Evolutionary conservation across 768 basidiomycete species (phyloP), one percentile per base, ranked within the genome.

Genomic region (Naganishia onofrii): DNA sequence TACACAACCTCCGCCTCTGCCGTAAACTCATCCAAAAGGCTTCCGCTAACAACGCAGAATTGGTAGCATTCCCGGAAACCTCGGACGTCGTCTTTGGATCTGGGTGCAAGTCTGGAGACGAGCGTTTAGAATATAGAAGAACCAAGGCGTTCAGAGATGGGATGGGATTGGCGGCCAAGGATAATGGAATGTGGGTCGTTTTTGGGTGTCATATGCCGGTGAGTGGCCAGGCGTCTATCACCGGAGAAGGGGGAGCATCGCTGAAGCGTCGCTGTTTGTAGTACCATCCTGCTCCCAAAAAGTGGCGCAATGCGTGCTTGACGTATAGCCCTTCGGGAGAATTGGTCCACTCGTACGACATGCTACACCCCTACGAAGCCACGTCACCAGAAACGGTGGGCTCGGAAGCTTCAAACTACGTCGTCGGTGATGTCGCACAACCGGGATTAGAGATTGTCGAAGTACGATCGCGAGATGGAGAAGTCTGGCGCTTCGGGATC

Each of bases 1-100:
- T 48, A 31, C 3, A 29, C 31, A 69, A 63, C 51, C 58, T 63
- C 44, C 9, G 6, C 3, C 26, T 58, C 0, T 69, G 68, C 38
- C 28, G 36, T 3, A 28, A 28, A 19, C 52, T 69, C 56, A 34
- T 51, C 19, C 38, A 36, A 23, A 9, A 52, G 21, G 57, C 68
- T 0, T 57, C 68, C 7, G 15, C 10, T 32, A 21, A 52, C 2
- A 46, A 57, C 19, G 68, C 48, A 15, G 68, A 69, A 51, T n/a
- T 69, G 23, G 48, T 69, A 21, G 56, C 46, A 46, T 69, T 53
- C 23, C 68, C 68, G 21, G 68, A 69, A 36, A 51, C 42, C 46
- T 58, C 68, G 46, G 68, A 69, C 58, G 44, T 69, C 57, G 46
- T 63, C 51, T 69, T 69, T 63, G 57, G 58, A 17, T 44, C 56